Evolutionary conservation across 345 rosid genomes (phyloP).

Genomic region (Firmiana major): DNA sequence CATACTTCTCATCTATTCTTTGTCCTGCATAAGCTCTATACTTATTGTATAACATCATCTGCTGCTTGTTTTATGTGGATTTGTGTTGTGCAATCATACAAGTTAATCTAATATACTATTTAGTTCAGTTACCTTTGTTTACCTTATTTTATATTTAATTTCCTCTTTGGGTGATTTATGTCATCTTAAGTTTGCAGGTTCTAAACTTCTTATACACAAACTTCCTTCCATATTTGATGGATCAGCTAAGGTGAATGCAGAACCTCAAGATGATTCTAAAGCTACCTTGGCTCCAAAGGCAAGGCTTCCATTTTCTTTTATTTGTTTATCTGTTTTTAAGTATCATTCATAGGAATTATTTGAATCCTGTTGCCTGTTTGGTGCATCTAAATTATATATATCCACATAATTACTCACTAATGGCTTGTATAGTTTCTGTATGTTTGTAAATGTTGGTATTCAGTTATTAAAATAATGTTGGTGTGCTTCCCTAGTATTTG

Average conservation of each 20-base stretch:
- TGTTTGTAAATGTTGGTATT: not conserved
- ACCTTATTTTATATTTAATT: not conserved
- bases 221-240: conserved; percentile 81
- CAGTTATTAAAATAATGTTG: not conserved
- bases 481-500: not conserved
- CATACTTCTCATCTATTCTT: conserved; percentile 1
- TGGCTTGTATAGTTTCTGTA: not conserved
- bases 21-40: not conserved
- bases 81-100: not conserved
- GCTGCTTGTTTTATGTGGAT: conserved; percentile 6
- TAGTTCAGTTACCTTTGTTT: not conserved
- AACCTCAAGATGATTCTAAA: conserved; percentile 80
- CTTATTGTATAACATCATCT: not conserved
- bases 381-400: not conserved
- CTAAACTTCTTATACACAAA: conserved; percentile 67
- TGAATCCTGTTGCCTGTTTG: not conserved
- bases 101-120: not conserved
- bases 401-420: not conserved
- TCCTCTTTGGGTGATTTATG: not conserved
- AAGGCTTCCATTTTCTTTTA: conserved; percentile 1
- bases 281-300: conserved; percentile 94
- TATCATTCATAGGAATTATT: not conserved
- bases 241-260: conserved; percentile 63
- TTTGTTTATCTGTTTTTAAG: not conserved
- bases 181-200: conserved; percentile 44